phyloP scores from a whole-genome alignment of 768 basidiomycete genomes.

The Lactifluus pinguis region DNA sequence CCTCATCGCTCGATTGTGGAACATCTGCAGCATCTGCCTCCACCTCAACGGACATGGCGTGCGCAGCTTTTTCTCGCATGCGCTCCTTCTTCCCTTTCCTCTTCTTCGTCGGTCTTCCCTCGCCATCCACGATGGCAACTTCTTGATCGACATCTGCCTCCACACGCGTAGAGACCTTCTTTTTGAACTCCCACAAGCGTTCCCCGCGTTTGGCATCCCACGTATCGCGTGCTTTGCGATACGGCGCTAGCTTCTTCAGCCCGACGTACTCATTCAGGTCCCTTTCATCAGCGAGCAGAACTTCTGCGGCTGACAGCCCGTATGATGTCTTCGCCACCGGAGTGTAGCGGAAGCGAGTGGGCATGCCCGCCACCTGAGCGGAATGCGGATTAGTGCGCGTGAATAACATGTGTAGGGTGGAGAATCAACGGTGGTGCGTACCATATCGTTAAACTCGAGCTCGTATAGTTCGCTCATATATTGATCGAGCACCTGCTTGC shows the following conservation, averaged over 20 bases:
- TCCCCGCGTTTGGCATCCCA: constrained; percentile 61
- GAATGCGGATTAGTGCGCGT: not conserved
- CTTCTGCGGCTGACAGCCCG: constrained; percentile 73
- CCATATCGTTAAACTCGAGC: constrained; percentile 94
- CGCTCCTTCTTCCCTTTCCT: constrained; percentile 66
- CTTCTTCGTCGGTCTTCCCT: constrained; percentile 40
- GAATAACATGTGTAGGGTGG: not conserved
- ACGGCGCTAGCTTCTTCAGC: constrained; percentile 87
- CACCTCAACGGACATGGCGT: constrained; percentile 15
- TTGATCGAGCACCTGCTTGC: constrained; percentile 71
- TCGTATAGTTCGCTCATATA: constrained; percentile 89
- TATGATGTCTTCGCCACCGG: constrained; percentile 52
- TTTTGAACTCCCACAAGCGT: constrained; percentile 64
- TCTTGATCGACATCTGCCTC: constrained; percentile 19
- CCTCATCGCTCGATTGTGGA: not conserved
- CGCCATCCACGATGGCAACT: constrained; percentile 19
- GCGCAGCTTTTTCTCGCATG: constrained; percentile 37
- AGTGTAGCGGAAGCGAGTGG: constrained; percentile 92
- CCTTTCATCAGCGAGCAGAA: constrained; percentile 82
- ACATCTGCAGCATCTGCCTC: constrained; percentile 8
- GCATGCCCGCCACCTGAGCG: constrained; percentile 71
- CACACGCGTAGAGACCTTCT: constrained; percentile 41
- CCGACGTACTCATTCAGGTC: constrained; percentile 90
- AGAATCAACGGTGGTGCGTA: constrained; percentile 30
- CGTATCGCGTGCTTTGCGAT: constrained; percentile 50